Evolutionary conservation across 176 grass and related monocot genomes (phyloP), one percentile per base, ranked within the genome.

Genomic region (Eleusine indica): DNA sequence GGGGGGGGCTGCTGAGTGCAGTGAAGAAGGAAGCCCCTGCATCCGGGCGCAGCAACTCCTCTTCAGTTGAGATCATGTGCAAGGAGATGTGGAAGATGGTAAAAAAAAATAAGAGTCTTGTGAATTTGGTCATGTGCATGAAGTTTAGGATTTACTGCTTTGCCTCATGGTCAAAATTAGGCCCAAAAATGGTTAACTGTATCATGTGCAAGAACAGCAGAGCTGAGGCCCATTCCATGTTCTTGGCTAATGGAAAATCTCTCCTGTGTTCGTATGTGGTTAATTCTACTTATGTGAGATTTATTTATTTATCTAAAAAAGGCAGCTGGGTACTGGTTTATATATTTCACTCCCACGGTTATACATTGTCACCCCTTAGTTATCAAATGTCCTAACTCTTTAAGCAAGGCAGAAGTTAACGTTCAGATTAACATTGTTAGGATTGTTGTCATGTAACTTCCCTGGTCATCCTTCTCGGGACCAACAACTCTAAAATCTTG

Each of bases 141-240:
- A 64, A 76, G 71, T 80, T 74, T 82, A 76, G 74, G 77, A 25
- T 47, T 14, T 18, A 64, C 83, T 60, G 44, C 28, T 41, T 68
- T 71, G 29, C 18, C 69, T 4, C 35, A 35, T 16, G 5, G 19
- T 1, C 43, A 76, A 57, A 69, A 75, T 16, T 25, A 42, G 11
- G 42, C 3, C 3, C 9, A 68, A 86, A 47, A 74, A 60, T 48
- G 73, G 21, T 78, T 68, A 54, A 29, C 19, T 35, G 18, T 57
- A 66, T 70, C 71, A 67, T 77, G 12, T 58, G 38, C 83, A 66
- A 21, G 56, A 66, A 46, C 4, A 56, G 21, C 9, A n/a, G 68
- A 71, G 9, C 75, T 53, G 21, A 57, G 6, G 4, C 39, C 66
- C 18, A 37, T 9, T 35, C 49, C n/a, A 3, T 74, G 9, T 35